Percentiles rank a stretch among this genome's conserved stretches.
phyloP scores from a whole-genome alignment of 2,329 filamentous ascomycete species.

The Elsinoe fawcettii region DNA sequence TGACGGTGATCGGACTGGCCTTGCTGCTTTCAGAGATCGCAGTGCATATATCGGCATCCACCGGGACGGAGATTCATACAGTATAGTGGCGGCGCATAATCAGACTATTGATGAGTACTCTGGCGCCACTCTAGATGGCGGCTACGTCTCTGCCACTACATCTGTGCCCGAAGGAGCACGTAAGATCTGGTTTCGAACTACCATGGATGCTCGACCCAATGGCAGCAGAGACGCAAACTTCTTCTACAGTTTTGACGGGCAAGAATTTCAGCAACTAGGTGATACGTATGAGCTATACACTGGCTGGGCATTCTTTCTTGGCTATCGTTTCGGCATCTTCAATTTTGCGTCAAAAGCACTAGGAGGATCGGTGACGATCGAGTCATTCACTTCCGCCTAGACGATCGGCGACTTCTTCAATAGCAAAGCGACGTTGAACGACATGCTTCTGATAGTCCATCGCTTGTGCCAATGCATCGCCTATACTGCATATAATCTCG shows the following conservation, averaged over 20 bases:
- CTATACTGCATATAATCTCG: too few relatives aligned
- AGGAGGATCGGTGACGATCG: not conserved
- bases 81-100: not conserved
- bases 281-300: not conserved
- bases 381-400: too few relatives aligned
- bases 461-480: too few relatives aligned
- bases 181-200: not conserved
- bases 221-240: not conserved
- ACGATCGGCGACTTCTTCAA: too few relatives aligned
- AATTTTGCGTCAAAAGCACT: not conserved
- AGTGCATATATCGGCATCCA: not conserved
- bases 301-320: not conserved
- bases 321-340: not conserved
- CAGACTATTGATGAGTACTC: not conserved
- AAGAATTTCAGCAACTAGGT: not conserved
- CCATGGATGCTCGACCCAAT: not conserved
- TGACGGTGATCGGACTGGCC: slow-evolving; percentile 46
- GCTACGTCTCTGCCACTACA: not conserved
- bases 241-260: not conserved
- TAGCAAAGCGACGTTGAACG: too few relatives aligned
- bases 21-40: slow-evolving; percentile 46
- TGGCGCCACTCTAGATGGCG: not conserved
- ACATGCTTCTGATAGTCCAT: too few relatives aligned
- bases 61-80: not conserved
- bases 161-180: too few relatives aligned